Evolutionary conservation across 2,329 filamentous ascomycete genomes (phyloP), one percentile per base, ranked within the genome.

Genomic region (Cladosporium sp.): DNA sequence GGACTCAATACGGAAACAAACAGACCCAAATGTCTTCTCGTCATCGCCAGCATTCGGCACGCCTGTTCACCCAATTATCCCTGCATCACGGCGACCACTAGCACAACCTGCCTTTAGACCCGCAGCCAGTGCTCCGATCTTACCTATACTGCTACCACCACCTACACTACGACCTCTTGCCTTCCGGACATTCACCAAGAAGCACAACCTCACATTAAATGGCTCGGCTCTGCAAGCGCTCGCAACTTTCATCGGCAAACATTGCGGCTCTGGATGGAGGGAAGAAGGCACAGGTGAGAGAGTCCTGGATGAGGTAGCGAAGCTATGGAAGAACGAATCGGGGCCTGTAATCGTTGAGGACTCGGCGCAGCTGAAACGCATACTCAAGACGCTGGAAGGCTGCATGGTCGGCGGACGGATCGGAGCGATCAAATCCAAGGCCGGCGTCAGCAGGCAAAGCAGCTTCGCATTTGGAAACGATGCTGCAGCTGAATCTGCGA

Each of bases 141-240:
- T 99, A 1, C 93, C 95, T 4, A 95, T 99, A 65, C 84, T 96
- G 40, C 88, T 99, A 5, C 93, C 94, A 3, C 91, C 93, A 0
- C 88, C 92, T 11, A 96, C 91, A 0, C 82, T 99, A 49, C 86
- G 96, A 68, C 94, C 95, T 2, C 84, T 98, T 23, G 96, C 95
- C 10, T 98, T 99, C 75, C 88, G 95, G 56, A 96, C 92, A 0
- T 96, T 99, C 71, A 99, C 95, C 1, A 97, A 97, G 79, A 99
- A 98, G 75, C 92, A 99, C 80, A 96, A 94, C 72, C 83, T 99
- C 65, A 98, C 93, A 0, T 86, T 99, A 62, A 93, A 91, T 8
- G 95, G 94, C 0, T 88, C 93, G 0, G 92, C 95, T 0, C 82
- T 99, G 5, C 89, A 94, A 77, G 87, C 91, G 56, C 84, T 99